Evolutionary conservation across 2,329 filamentous ascomycete species (phyloP).

Genomic region (Pestalotiopsis sp.): DNA sequence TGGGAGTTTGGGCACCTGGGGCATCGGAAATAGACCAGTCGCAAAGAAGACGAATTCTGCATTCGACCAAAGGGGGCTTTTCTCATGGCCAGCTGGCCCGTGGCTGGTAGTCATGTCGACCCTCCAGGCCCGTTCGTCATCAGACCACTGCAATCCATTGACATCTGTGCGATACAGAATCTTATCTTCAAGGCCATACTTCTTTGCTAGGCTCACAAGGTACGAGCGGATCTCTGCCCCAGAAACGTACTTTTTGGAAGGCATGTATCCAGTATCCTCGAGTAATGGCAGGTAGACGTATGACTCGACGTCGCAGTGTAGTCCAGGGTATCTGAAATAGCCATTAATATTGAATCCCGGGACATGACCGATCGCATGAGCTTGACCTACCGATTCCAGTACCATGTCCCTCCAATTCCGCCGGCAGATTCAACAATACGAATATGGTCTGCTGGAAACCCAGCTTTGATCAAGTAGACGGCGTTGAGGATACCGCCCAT

Average conservation of each 20-base stretch:
- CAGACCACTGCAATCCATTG: constrained; percentile 48
- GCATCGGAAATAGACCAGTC: constrained; percentile 5
- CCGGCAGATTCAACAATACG: constrained; percentile 42
- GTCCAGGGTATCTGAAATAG: constrained; percentile 46
- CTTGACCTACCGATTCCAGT: constrained; percentile 46
- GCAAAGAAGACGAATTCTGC: constrained; percentile 1
- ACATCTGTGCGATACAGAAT: constrained; percentile 49
- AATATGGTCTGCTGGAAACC: constrained; percentile 38
- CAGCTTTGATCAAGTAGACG: constrained; percentile 35
- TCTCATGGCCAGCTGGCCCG: neutral
- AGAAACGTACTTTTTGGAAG: constrained; percentile 43
- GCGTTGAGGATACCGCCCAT: constrained; percentile 26
- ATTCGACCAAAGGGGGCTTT: neutral
- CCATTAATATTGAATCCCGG: neutral
- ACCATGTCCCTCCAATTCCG: constrained; percentile 53
- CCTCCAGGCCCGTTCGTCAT: constrained; percentile 21
- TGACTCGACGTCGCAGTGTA: constrained; percentile 60
- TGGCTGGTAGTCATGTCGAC: constrained; percentile 3
- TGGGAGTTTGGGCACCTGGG: constrained; percentile 2
- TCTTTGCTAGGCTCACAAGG: constrained; percentile 42
- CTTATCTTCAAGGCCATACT: constrained; percentile 45
- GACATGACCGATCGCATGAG: neutral
- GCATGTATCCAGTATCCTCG: constrained; percentile 62
- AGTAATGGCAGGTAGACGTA: constrained; percentile 63
- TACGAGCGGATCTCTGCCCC: constrained; percentile 45